Evolutionary conservation across 352 stramenopile species (phyloP).

Genomic region (Phytophthora tentaculata): DNA sequence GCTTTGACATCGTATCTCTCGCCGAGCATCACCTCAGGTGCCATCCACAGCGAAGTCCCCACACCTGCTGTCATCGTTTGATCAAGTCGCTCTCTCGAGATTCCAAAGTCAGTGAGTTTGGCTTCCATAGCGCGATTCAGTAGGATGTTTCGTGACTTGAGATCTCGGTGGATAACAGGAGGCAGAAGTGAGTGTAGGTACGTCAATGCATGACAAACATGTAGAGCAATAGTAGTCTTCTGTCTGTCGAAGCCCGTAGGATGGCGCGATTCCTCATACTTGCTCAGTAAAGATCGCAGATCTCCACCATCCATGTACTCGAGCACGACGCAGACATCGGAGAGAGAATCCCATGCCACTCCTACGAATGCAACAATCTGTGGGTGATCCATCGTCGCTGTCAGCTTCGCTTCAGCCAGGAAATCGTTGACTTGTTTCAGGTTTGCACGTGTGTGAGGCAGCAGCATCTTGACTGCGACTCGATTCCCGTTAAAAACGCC

Average conservation of each 20-base stretch:
- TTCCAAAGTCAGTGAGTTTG: constrained; percentile 45
- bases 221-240: constrained; percentile 36
- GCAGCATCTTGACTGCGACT: constrained; percentile 54
- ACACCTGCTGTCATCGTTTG: constrained; percentile 43
- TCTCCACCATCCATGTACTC: constrained; percentile 62
- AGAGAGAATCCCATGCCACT: constrained; percentile 50
- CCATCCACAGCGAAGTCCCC: constrained; percentile 60
- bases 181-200: constrained; percentile 45
- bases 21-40: constrained; percentile 60
- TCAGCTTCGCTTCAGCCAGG: constrained; percentile 45
- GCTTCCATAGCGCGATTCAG: constrained; percentile 32
- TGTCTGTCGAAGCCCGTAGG: constrained; percentile 32
- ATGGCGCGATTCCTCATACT: constrained; percentile 25
- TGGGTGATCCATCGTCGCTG: constrained; percentile 38
- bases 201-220: constrained; percentile 36
- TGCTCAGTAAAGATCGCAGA: constrained; percentile 39
- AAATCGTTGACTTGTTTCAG: constrained; percentile 46
- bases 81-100: constrained; percentile 29
- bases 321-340: constrained; percentile 48
- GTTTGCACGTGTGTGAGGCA: constrained; percentile 35
- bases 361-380: constrained; percentile 49
- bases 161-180: constrained; percentile 41
- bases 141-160: constrained; percentile 43
- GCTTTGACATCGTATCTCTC: constrained; percentile 42
- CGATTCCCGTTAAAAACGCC: constrained; percentile 39